Evolutionary conservation across 768 basidiomycete genomes (phyloP).

Genomic region (Russula virescens): DNA sequence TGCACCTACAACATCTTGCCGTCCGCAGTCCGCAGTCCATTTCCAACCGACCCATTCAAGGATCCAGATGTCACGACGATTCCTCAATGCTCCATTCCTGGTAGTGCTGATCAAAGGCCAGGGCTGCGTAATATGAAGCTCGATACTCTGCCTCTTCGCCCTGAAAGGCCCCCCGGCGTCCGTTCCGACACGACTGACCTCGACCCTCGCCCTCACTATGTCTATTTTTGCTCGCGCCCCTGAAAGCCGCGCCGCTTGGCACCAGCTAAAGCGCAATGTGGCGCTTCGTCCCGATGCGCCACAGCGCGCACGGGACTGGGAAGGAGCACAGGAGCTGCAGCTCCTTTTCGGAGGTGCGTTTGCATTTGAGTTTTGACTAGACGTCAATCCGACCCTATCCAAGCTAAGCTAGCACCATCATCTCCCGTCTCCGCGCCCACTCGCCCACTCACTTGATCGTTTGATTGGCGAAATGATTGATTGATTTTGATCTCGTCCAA

Average conservation of each 20-base stretch:
- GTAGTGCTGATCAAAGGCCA: too few species aligned
- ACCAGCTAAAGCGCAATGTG: background rate
- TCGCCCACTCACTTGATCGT: too few species aligned
- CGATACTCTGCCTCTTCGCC: background rate
- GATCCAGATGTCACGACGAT: too few species aligned
- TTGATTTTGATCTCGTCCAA: too few species aligned
- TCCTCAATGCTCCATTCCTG: too few species aligned
- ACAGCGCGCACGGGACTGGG: background rate
- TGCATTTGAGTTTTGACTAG: too few species aligned
- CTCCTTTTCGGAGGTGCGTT: background rate
- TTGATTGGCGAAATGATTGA: too few species aligned
- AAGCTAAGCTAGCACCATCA: background rate
- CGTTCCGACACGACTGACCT: too few species aligned
- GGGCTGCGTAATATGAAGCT: too few species aligned
- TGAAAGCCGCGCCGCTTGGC: constrained; percentile 10
- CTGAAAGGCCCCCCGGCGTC: background rate
- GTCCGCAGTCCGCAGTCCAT: too few species aligned
- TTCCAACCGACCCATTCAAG: too few species aligned
- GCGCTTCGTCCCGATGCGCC: background rate
- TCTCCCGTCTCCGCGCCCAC: background rate
- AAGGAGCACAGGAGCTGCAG: background rate
- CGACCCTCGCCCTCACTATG: background rate
- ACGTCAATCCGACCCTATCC: background rate
- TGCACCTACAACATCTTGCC: too few species aligned
- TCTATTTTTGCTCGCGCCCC: background rate